Base-by-base conservation (phyloP, 139 green algal genomes). In the Closterium sp. region DNA sequence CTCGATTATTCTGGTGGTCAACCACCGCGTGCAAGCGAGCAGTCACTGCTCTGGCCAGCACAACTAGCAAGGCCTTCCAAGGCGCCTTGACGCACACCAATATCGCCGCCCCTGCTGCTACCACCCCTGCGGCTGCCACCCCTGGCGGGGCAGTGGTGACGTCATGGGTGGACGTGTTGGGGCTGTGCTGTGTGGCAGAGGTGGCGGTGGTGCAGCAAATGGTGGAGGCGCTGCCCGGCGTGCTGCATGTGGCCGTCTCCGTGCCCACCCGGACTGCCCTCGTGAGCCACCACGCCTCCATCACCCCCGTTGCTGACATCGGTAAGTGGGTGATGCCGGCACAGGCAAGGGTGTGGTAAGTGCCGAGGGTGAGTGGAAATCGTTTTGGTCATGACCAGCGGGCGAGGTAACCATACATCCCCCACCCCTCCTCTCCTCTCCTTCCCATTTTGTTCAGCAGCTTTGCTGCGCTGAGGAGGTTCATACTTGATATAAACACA, bases 121-220 rank as follows among this genome's bases (percentile, higher is more conserved):
- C 30, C 30, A 19, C 13, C 29, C 29, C 31, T 24, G 84, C 85
- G 2, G 22, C 89, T 38, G n/a, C n/a, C n/a, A n/a, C n/a, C n/a
- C n/a, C n/a, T 38, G 32, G 32, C 27, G 31, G 32, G 11, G 28
- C 27, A 24, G n/a, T 88, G 29, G 21, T 29, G 88, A 27, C n/a
- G 90, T 22, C 10, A 89, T 89, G 50, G 10, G 45, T 94, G 89
- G 38, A 93, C n/a, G 94, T 95, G 13, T 88, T 92, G 2, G 96
- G 95, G 38, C 96, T 98, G 70, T 98, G 96, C 95, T 98, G 96
- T 92, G 96, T 96, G 0, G 94, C 94, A 29, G 96, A 98, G 89
- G 87, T 95, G 29, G 93, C 94, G 7, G 89, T 98, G 13, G 96
- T 97, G 38, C 89, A 97, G 42, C 91, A 73, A 73, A 93, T 96